These are phyloP conservation scores for Phytophthora foliorum DNA, from an alignment of 352 stramenopile genomes.

Conservation along the genomic window DNA sequence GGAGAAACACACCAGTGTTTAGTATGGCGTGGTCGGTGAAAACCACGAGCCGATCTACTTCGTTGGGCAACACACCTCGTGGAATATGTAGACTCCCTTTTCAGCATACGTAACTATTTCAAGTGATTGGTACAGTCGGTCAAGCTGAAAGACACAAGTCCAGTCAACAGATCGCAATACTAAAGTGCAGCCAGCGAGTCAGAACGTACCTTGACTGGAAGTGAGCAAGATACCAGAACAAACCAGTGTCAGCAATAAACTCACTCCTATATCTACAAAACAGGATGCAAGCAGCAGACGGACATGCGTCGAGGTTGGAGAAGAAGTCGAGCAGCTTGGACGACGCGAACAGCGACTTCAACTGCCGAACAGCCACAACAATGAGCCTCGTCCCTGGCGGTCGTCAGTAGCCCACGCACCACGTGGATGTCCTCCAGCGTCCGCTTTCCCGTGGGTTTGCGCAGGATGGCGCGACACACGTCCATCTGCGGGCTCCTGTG, in stretches of 20 bases:
- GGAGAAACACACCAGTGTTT: neutral
- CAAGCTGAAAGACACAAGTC: conserved; percentile 49
- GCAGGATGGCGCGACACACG: conserved; percentile 62
- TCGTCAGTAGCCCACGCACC: conserved; percentile 33
- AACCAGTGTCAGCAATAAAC: neutral
- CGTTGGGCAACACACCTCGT: conserved; percentile 55
- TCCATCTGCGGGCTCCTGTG: conserved; percentile 61
- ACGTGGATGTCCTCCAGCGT: conserved; percentile 82
- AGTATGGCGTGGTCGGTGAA: neutral
- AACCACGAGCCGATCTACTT: neutral
- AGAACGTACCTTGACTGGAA: conserved; percentile 44
- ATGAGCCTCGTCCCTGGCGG: neutral
- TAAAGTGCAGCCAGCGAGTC: neutral
- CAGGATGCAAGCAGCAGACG: conserved; percentile 26
- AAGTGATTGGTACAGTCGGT: conserved; percentile 83
- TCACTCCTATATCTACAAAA: neutral
- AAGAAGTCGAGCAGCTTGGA: conserved; percentile 88
- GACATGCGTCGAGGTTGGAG: conserved; percentile 81
- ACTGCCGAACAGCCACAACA: conserved; percentile 36
- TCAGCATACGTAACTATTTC: conserved; percentile 55
- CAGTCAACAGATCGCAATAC: neutral
- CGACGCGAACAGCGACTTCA: conserved; percentile 77
- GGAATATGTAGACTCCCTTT: conserved; percentile 67
- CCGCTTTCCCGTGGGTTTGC: conserved; percentile 58
- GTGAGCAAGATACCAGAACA: neutral